phyloP scores from a whole-genome alignment of 768 basidiomycete species.

The Boletus reticuloceps region DNA sequence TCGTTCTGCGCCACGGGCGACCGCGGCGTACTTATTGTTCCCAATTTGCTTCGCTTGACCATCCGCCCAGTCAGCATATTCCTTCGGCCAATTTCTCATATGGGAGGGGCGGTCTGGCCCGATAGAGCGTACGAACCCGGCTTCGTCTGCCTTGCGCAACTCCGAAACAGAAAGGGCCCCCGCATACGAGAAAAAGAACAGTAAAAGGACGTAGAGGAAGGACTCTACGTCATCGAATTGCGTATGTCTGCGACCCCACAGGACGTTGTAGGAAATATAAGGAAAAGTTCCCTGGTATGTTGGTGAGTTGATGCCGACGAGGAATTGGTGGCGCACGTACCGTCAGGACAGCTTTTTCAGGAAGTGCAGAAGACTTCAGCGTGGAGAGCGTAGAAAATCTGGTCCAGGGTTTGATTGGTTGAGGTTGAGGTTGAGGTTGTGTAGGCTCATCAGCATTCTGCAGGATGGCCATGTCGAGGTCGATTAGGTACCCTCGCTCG shows the following conservation, averaged over 20 bases:
- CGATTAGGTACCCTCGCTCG: too few relatives aligned
- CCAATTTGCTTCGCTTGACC: neutral
- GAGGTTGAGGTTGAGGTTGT: neutral
- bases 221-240: neutral
- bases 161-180: neutral
- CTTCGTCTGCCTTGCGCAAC: neutral
- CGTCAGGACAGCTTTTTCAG: neutral
- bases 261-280: too few relatives aligned
- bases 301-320: too few relatives aligned
- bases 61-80: neutral
- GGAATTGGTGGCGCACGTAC: too few relatives aligned
- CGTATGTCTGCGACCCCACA: too few relatives aligned
- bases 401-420: too few relatives aligned
- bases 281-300: too few relatives aligned
- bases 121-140: neutral
- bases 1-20: too few relatives aligned
- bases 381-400: too few relatives aligned
- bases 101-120: neutral
- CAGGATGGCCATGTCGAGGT: neutral
- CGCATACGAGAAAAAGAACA: neutral
- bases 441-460: neutral
- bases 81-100: neutral
- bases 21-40: neutral
- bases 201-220: neutral
- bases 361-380: too few relatives aligned